Conservation (phyloP, 129 eudicot species). For the Flaveria ramosissima region DNA sequence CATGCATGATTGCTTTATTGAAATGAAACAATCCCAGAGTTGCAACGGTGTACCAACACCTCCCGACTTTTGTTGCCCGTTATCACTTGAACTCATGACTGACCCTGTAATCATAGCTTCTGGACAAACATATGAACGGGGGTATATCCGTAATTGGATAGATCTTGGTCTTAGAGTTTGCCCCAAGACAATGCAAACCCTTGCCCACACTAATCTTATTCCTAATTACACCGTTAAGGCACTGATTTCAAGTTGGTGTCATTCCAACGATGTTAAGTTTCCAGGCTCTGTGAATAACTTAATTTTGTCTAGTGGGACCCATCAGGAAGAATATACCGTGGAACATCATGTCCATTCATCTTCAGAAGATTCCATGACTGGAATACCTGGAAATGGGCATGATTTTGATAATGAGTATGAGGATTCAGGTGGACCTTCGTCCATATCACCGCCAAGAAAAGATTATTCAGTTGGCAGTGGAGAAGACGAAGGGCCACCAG, state of each 20-base stretch:
- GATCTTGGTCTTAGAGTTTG: constrained; percentile 89
- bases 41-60: constrained; percentile 69
- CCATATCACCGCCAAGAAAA: constrained; percentile 15
- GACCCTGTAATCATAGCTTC: constrained; percentile 97
- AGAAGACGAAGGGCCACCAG: constrained; percentile 42
- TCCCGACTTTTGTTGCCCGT: constrained; percentile 94
- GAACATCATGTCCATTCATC: constrained; percentile 56
- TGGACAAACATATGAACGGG: constrained; percentile 96
- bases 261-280: constrained; percentile 67
- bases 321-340: constrained; percentile 44
- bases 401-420: constrained; percentile 31
- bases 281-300: constrained; percentile 59
- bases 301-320: not conserved
- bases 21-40: constrained; percentile 65
- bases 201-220: constrained; percentile 77
- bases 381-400: not conserved
- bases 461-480: constrained; percentile 36
- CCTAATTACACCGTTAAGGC: constrained; percentile 98
- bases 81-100: constrained; percentile 91
- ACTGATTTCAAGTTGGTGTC: constrained; percentile 92
- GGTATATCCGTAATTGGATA: constrained; percentile 78
- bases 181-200: constrained; percentile 87
- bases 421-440: constrained; percentile 41
- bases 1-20: constrained; percentile 78
- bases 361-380: constrained; percentile 64